phyloP scores from a whole-genome alignment of 31 red algal genomes.

The Odonthalia washingtoniensis region DNA sequence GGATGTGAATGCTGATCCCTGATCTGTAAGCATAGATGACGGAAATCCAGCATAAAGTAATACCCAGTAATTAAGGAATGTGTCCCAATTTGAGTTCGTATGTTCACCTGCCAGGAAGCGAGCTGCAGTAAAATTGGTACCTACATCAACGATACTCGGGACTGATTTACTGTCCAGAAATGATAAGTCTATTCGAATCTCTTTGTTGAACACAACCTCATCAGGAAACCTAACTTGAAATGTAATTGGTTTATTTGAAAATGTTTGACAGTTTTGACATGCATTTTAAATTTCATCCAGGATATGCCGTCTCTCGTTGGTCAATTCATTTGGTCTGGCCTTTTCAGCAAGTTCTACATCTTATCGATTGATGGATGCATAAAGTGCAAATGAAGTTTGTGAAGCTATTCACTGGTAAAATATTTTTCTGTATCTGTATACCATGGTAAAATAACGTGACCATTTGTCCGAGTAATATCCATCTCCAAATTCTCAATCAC shows the following conservation, averaged over 20 bases:
- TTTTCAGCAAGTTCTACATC: constrained; percentile 4
- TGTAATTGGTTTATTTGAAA: background rate
- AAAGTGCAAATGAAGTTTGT: constrained; percentile 32
- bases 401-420: constrained; percentile 10
- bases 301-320: background rate
- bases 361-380: constrained; percentile 20
- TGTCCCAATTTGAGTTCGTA: background rate
- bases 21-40: background rate
- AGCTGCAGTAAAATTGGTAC: too few species aligned
- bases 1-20: constrained; percentile 39
- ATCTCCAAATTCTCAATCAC: background rate
- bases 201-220: constrained; percentile 31
- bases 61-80: constrained; percentile 33
- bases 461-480: background rate
- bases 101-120: constrained; percentile 30
- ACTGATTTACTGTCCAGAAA: too few species aligned
- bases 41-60: constrained; percentile 10
- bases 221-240: constrained; percentile 41
- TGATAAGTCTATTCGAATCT: too few species aligned
- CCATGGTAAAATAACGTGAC: constrained; percentile 11
- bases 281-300: constrained; percentile 23
- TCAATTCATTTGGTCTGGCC: background rate
- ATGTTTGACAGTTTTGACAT: constrained; percentile 9
- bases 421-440: background rate
- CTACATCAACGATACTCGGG: too few species aligned